Conservation (phyloP, 352 stramenopile species). For the Peronospora destructor region DNA sequence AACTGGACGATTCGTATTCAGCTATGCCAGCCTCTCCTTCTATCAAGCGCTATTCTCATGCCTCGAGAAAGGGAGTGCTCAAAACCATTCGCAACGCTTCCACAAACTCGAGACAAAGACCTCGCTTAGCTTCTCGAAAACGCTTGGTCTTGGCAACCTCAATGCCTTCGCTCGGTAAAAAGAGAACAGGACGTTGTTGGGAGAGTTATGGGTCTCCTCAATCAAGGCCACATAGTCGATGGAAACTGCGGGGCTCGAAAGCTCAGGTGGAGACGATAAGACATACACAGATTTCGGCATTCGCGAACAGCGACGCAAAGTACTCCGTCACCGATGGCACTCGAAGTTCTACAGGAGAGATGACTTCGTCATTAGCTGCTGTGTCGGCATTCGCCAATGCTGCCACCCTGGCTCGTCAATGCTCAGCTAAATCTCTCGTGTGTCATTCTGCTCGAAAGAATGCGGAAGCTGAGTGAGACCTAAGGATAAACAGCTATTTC, state of each 20-base stretch:
- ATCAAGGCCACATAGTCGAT: slow-evolving; percentile 19
- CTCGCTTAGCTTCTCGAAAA: slow-evolving; percentile 6
- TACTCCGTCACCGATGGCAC: background rate
- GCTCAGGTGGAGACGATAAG: slow-evolving; percentile 17
- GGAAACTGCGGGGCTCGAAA: slow-evolving; percentile 17
- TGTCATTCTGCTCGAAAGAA: slow-evolving; percentile 33
- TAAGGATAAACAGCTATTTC: background rate
- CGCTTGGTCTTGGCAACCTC: slow-evolving; percentile 17
- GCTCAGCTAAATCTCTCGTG: slow-evolving; percentile 47
- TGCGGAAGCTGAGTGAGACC: slow-evolving; percentile 14
- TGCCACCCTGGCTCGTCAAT: slow-evolving; percentile 42
- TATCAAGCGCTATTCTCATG: slow-evolving; percentile 7
- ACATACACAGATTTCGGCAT: slow-evolving; percentile 10
- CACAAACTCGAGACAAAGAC: background rate
- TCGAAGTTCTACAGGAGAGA: slow-evolving; percentile 6
- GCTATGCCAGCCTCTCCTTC: slow-evolving; percentile 9
- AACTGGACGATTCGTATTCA: slow-evolving; percentile 40
- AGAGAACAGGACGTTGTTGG: slow-evolving; percentile 4
- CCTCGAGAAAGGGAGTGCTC: slow-evolving; percentile 14
- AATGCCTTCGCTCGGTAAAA: slow-evolving; percentile 21
- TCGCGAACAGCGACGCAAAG: background rate
- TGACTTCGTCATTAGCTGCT: slow-evolving; percentile 33
- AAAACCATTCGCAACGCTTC: slow-evolving; percentile 3
- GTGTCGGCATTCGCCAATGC: slow-evolving; percentile 48
- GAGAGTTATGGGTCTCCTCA: slow-evolving; percentile 6